Base-by-base conservation (phyloP, 192 early-diverging fungal genomes). In the Pilaira anomala region DNA sequence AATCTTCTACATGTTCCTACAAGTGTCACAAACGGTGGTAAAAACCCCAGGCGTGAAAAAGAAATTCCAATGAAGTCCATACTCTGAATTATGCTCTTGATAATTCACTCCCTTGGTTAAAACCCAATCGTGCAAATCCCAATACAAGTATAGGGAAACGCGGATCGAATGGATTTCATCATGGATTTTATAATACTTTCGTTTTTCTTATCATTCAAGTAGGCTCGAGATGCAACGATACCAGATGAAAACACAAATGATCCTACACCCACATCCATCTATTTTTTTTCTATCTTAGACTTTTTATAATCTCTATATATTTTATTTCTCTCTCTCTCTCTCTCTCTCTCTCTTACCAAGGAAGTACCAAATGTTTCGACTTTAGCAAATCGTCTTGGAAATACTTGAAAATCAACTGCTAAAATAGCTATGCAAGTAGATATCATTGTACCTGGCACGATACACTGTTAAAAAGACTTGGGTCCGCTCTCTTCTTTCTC, bases 11-110 rank as follows among this genome's bases (percentile, higher is more conserved):
- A 30, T 14, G 63, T 63, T 25, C 86, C 71, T 7, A 87, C 74
- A 11, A 92, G 48, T 4, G 87, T 81, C 4, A 92, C 86, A 74
- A 92, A 83, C 19, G 92, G 73, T 1, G 94, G 91, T 28, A 98
- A 69, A 40, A 94, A 76, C 8, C 90, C 92, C 14, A 98, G n/a
- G 82, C 2, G 96, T 98, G 55, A 96, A 81, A 71, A 97, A 98
- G 76, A 98, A 98, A 80, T 98, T 98, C 96, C 96, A 98, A 63
- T 98, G 96, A 45, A 91, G 82, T 22, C 96, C 96, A 68, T 98
- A 98, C 69, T 98, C 96, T 0, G 90, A 82, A 7, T 89, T 88
- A 66, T 98, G 94, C 46, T 94, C 91, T 74, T 96, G 94, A 69
- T 98, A 98, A 68, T 96, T 88, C 8, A 93, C 83, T 9, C 84